These are phyloP conservation scores for Boletus hoseneyae DNA, from an alignment of 1,284 basidiomycete species.

Conservation along the genomic window DNA sequence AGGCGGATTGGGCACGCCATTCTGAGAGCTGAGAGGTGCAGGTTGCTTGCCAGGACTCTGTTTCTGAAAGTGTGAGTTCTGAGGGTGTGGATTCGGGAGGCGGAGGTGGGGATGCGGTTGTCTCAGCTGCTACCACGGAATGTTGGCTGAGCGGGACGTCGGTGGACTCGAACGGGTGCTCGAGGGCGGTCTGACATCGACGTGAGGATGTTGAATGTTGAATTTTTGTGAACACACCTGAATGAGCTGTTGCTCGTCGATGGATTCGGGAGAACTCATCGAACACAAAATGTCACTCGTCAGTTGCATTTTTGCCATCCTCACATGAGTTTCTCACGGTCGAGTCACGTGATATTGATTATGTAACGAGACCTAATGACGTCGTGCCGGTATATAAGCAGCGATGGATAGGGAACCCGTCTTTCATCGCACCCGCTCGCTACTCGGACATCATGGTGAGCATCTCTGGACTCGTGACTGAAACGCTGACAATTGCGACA, in stretches of 20 bases:
- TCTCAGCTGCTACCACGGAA: too few relatives aligned
- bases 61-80: constrained; percentile 10
- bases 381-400: constrained; percentile 19
- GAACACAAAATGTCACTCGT: too few relatives aligned
- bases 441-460: constrained; percentile 13
- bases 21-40: constrained; percentile 66
- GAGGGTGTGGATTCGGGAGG: background rate
- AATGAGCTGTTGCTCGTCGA: constrained; percentile 27
- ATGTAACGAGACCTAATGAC: constrained; percentile 1
- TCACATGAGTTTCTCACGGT: constrained; percentile 5
- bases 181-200: constrained; percentile 22
- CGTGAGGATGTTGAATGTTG: background rate
- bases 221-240: constrained; percentile 12
- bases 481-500: too few relatives aligned
- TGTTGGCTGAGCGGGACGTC: constrained; percentile 21
- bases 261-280: background rate
- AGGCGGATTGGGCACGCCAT: constrained; percentile 75
- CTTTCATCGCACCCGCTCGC: background rate
- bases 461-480: too few relatives aligned
- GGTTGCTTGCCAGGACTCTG: constrained; percentile 53
- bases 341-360: constrained; percentile 11
- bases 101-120: constrained; percentile 6
- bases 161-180: constrained; percentile 27
- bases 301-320: too few relatives aligned
- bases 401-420: background rate